Base-by-base conservation (phyloP, 139 green algal genomes). In the Eudorina sp. region DNA sequence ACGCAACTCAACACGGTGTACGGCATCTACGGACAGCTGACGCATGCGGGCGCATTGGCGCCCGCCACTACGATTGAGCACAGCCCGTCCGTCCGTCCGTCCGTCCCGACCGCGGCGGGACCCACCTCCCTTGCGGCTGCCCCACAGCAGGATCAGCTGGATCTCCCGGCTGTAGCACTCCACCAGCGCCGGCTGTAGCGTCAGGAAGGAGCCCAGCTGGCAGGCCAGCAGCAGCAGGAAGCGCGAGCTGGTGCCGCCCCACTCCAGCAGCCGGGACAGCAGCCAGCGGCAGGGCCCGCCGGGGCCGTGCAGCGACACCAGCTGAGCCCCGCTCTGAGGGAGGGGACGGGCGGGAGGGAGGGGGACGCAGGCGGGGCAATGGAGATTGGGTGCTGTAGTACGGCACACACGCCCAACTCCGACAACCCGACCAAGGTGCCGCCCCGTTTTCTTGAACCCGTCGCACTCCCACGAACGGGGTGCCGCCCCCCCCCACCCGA, bases 111-210 rank as follows among this genome's bases (percentile, higher is more conserved):
- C n/a, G n/a, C 48, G 48, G 48, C 4, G 14, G 4, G 1, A 84
- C 73, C 25, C 88, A 78, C 68, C 43, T 21, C 90, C 87, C 5
- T 77, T 45, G 14, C 74, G 70, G 58, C 60, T 76, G 21, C 93
- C 93, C 88, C 89, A 94, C 90, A 96, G 80, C 73, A 94, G 62
- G 84, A 96, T 72, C 76, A 69, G 3, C 80, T 88, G 81, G 34
- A 96, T 23, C 53, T 90, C 60, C 3, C 46, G 27, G 6, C 27
- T 29, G 87, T 97, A 96, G 38, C 69, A 46, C 0, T 40, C 36
- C 46, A 92, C 77, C 70, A 94, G 70, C 27, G 23, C 38, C 8
- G 95, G 91, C 8, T 81, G 60, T 1, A 41, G 11, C 16, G 53
- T 29, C 75, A 93, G 53, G 19, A 94, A 60, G n/a, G 79, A 72